Conservation (phyloP, 1,139 yeast genomes). For the Kurtzmaniella natalensis region DNA sequence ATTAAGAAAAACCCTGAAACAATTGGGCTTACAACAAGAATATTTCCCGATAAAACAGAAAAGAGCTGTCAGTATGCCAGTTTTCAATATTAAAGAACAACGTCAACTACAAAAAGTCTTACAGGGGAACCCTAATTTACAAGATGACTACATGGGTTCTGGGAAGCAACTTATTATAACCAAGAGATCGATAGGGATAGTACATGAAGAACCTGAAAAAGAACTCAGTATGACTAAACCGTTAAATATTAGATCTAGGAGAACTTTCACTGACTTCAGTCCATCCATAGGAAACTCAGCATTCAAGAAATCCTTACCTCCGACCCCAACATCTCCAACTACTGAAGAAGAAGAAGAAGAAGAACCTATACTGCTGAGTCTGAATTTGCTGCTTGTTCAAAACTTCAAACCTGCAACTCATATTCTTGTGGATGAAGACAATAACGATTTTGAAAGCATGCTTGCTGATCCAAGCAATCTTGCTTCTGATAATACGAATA, state of each 20-base stretch:
- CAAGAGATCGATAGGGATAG: not conserved
- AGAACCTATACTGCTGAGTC: not conserved
- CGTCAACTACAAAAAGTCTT: not conserved
- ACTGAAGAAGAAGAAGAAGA: no score
- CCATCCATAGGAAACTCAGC: not conserved
- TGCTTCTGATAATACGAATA: no score
- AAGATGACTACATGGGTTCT: not conserved
- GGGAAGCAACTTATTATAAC: not conserved
- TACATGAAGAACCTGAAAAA: not conserved
- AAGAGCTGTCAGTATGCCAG: conserved; percentile 5
- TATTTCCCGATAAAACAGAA: not conserved
- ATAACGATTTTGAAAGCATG: conserved; percentile 20
- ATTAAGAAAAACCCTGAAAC: conserved; percentile 5
- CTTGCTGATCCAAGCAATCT: conserved; percentile 8
- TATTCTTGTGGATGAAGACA: conserved; percentile 8
- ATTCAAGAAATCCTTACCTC: not conserved
- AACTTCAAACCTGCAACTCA: conserved; percentile 2
- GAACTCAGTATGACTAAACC: no score
- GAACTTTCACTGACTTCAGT: not conserved
- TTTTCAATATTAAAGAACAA: not conserved
- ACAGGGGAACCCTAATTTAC: not conserved
- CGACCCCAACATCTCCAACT: not conserved
- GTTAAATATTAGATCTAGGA: no score
- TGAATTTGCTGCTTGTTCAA: not conserved
- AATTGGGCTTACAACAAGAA: no score